phyloP scores from a whole-genome alignment of 345 rosid genomes.

The Salix brachista region DNA sequence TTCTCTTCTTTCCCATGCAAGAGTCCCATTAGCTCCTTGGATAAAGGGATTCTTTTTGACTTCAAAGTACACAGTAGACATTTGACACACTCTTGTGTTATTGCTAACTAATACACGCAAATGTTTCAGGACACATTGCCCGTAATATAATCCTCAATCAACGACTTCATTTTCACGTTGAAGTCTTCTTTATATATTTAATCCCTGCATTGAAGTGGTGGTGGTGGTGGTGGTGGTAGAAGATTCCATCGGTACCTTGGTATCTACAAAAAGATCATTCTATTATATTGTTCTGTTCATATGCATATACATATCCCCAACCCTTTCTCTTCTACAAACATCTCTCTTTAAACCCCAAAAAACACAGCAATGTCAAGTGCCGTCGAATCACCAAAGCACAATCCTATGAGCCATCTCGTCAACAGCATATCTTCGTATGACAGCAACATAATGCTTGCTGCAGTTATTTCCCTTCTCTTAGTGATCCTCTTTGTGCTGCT shows the following conservation, averaged over 20 bases:
- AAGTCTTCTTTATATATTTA: neutral
- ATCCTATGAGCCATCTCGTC: slow-evolving; percentile 31
- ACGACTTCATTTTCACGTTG: slow-evolving; percentile 35
- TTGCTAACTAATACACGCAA: slow-evolving; percentile 18
- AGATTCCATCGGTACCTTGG: neutral
- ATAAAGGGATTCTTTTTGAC: slow-evolving; percentile 37
- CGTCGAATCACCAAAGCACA: slow-evolving; percentile 5
- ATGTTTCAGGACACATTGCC: slow-evolving; percentile 9
- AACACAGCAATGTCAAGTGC: slow-evolving; percentile 11
- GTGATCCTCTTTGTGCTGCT: slow-evolving; percentile 73
- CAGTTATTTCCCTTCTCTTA: slow-evolving; percentile 59
- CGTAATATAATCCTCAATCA: slow-evolving; percentile 19
- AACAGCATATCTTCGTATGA: slow-evolving; percentile 57
- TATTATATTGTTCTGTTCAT: neutral
- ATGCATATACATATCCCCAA: neutral
- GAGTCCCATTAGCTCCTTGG: slow-evolving; percentile 34
- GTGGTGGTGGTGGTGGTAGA: neutral
- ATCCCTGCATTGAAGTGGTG: neutral
- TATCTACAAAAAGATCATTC: neutral
- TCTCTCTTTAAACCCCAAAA: neutral
- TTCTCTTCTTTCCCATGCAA: slow-evolving; percentile 7
- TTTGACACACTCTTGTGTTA: neutral
- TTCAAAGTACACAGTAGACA: slow-evolving; percentile 1
- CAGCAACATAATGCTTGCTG: slow-evolving; percentile 66
- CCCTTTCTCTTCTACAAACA: neutral